A percentile compares a stretch with the other conserved stretches of the same genome.
These are phyloP conservation scores for Geosmithia morbida DNA, from an alignment of 2,329 filamentous ascomycete genomes.

Conservation along the genomic window DNA sequence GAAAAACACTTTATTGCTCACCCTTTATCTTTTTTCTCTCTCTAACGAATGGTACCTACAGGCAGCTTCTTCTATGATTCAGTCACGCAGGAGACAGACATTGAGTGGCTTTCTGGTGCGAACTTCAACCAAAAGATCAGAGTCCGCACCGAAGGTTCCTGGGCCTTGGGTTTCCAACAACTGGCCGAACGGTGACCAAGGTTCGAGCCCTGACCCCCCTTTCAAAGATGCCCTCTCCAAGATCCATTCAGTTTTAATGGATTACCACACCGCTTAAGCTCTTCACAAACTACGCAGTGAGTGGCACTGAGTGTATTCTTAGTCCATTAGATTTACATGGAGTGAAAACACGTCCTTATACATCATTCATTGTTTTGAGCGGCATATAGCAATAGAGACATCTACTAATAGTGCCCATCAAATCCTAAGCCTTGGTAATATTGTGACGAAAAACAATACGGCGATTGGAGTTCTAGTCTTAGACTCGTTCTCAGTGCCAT, in stretches of 20 bases:
- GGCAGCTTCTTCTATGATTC: slow-evolving; percentile 15
- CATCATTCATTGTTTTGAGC: no score
- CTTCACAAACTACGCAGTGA: no score
- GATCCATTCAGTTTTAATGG: slow-evolving; percentile 14
- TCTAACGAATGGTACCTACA: slow-evolving; percentile 1
- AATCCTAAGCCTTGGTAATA: no score
- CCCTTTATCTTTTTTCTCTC: no score
- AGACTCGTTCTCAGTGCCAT: no score
- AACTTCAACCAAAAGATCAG: slow-evolving; percentile 11
- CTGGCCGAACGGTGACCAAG: slow-evolving; percentile 15
- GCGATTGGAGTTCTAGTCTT: no score
- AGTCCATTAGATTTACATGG: no score
- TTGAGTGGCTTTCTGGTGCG: slow-evolving; percentile 16
- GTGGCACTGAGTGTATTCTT: no score
- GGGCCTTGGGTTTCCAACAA: slow-evolving; percentile 16
- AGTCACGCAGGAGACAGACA: slow-evolving; percentile 14
- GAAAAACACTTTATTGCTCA: slow-evolving; percentile 4
- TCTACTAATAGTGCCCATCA: no score
- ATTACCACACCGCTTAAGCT: slow-evolving; percentile 10
- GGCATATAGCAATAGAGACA: no score
- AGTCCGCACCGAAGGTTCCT: slow-evolving; percentile 8
- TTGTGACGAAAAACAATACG: no score
- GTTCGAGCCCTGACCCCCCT: slow-evolving; percentile 14
- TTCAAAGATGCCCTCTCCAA: slow-evolving; percentile 12
- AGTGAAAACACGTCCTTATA: no score